Evolutionary conservation across 768 basidiomycete species (phyloP).

Genomic region (Pleurotus salmoneostramineus): DNA sequence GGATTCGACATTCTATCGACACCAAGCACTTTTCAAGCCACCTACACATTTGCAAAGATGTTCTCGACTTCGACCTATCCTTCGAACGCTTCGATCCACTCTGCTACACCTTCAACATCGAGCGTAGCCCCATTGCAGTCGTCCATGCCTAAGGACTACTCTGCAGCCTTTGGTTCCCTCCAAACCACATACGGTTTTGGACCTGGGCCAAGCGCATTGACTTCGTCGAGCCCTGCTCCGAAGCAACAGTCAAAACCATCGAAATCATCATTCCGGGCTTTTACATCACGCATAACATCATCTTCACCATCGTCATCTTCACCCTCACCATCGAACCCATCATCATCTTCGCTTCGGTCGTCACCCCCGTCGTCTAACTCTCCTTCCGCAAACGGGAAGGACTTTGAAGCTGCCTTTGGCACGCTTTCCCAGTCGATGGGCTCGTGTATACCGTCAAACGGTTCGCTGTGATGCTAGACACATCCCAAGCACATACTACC

Average conservation of each 20-base stretch:
- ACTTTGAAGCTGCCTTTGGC: conserved; percentile 4
- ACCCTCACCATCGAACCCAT: neutral
- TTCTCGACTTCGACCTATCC: neutral
- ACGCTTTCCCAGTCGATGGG: neutral
- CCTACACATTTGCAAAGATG: neutral
- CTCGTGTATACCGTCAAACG: neutral
- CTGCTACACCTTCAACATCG: neutral
- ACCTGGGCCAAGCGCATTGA: neutral
- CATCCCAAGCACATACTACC: neutral
- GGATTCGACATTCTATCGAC: neutral
- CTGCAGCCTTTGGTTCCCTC: neutral
- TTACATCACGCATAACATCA: neutral
- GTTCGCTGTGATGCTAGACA: neutral
- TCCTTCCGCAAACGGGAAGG: neutral
- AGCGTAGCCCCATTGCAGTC: conserved; percentile 1
- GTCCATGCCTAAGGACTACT: neutral
- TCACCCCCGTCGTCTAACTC: neutral
- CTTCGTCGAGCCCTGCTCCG: neutral
- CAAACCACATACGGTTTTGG: conserved; percentile 7
- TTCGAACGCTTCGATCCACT: conserved; percentile 1
- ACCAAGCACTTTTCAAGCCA: neutral
- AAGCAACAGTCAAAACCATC: neutral
- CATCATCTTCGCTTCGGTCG: neutral
- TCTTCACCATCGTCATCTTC: neutral
- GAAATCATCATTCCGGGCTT: neutral